phyloP scores from a whole-genome alignment of 352 stramenopile genomes.

The Phytophthora fragariae region DNA sequence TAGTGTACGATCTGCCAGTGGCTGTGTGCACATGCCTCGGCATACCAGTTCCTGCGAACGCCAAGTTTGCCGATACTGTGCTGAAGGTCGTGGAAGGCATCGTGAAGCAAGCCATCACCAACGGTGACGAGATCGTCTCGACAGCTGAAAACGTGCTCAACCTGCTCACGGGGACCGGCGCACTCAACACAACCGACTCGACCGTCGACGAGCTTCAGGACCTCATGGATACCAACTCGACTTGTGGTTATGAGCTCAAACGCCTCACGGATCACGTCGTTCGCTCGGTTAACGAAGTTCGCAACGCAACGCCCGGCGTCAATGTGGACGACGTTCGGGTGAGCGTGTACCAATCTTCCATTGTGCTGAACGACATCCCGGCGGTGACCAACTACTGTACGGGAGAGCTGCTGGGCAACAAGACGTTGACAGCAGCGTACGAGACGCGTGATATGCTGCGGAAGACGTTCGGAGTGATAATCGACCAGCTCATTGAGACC shows the following conservation, averaged over 20 bases:
- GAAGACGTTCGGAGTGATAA: conserved; percentile 30
- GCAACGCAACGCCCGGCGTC: conserved; percentile 24
- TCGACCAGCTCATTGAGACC: conserved; percentile 29
- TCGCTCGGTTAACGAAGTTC: conserved; percentile 22
- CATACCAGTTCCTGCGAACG: conserved; percentile 15
- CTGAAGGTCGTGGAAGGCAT: conserved; percentile 38
- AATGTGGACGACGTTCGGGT: conserved; percentile 23
- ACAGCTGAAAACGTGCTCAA: conserved; percentile 36
- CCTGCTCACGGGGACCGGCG: conserved; percentile 25
- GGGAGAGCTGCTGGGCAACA: conserved; percentile 20
- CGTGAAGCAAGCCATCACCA: conserved; percentile 38
- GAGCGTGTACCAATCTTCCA: conserved; percentile 26
- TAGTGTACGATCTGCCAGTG: conserved; percentile 28
- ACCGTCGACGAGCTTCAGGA: conserved; percentile 35
- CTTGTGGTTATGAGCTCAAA: conserved; percentile 32
- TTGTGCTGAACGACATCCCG: conserved; percentile 33
- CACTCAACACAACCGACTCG: conserved; percentile 26
- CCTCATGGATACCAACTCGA: conserved; percentile 31
- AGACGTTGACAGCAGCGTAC: conserved; percentile 18
- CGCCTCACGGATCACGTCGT: conserved; percentile 25
- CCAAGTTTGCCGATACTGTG: conserved; percentile 21
- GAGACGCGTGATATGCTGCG: conserved; percentile 32
- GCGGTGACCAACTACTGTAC: conserved; percentile 31
- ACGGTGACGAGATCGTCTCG: conserved; percentile 35
- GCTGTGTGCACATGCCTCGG: conserved; percentile 30